A percentile compares a stretch with the other conserved stretches of the same genome.
phyloP scores from a whole-genome alignment of 2,329 filamentous ascomycete genomes.

The Cyphellophora europaea region DNA sequence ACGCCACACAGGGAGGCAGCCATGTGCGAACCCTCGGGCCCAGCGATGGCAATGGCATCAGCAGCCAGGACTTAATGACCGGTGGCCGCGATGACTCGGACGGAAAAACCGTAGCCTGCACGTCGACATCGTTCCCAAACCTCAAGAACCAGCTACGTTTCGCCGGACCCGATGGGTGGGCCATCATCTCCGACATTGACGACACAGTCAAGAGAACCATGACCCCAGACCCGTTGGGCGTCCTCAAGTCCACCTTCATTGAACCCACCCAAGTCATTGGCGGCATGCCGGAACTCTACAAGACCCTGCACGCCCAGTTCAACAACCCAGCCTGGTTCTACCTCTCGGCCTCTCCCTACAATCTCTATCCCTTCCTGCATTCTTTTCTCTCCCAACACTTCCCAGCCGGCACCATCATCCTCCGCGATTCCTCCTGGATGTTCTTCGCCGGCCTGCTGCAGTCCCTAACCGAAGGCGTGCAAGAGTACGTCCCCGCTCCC shows the following conservation, averaged over 20 bases:
- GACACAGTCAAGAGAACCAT: conserved; percentile 90
- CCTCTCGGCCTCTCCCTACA: conserved; percentile 87
- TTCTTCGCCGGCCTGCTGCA: conserved; percentile 70
- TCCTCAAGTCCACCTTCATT: conserved; percentile 75
- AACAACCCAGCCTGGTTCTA: conserved; percentile 75
- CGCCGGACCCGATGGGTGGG: conserved; percentile 71
- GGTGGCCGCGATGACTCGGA: conserved; percentile 34
- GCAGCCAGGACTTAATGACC: conserved; percentile 50
- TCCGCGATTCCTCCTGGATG: conserved; percentile 81
- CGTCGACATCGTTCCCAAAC: conserved; percentile 38
- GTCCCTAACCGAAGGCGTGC: conserved; percentile 68
- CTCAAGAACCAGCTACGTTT: conserved; percentile 62
- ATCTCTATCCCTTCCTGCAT: conserved; percentile 79
- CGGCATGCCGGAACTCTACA: conserved; percentile 81
- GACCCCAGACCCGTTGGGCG: conserved; percentile 69
- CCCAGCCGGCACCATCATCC: conserved; percentile 68
- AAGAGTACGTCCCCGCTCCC: conserved; percentile 34
- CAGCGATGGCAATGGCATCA: conserved; percentile 63
- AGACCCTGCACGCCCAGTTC: conserved; percentile 47
- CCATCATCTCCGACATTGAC: conserved; percentile 80
- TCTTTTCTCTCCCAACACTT: conserved; percentile 63
- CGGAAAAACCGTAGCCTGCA: conserved; percentile 40
- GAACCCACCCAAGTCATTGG: conserved; percentile 60
- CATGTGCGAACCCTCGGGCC: conserved; percentile 49
- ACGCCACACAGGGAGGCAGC: conserved; percentile 30